phyloP scores from a whole-genome alignment of 768 basidiomycete genomes.

The Lentinula raphanica region DNA sequence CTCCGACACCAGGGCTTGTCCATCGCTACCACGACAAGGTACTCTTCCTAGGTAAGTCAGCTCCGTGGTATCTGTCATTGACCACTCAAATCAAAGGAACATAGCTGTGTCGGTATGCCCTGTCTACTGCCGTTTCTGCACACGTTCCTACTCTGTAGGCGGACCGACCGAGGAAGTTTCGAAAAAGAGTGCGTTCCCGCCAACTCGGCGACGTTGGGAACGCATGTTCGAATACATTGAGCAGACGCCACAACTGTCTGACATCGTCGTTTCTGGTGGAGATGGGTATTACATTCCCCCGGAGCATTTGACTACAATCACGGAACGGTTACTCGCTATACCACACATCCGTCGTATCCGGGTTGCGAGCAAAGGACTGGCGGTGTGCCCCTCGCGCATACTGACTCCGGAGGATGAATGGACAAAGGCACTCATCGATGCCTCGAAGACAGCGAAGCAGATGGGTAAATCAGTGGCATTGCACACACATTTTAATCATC shows the following conservation, averaged over 20 bases:
- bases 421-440: slow-evolving; percentile 10
- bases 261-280: neutral
- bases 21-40: neutral
- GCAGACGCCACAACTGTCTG: neutral
- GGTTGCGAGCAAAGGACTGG: neutral
- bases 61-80: neutral
- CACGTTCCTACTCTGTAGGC: neutral
- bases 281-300: neutral
- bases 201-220: neutral
- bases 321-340: neutral
- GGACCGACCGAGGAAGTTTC: neutral
- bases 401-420: slow-evolving; percentile 1
- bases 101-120: neutral
- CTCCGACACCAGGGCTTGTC: neutral
- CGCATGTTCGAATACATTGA: neutral
- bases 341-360: neutral
- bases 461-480: slow-evolving; percentile 15
- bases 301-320: neutral
- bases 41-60: neutral
- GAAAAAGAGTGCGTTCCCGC: neutral
- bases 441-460: slow-evolving; percentile 10
- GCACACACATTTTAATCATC: slow-evolving; percentile 18
- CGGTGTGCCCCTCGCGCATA: neutral
- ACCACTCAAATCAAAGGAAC: neutral
- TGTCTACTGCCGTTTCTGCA: neutral